phyloP scores from a whole-genome alignment of 2,329 filamentous ascomycete genomes.

The Stagonosporopsis rhizophila region DNA sequence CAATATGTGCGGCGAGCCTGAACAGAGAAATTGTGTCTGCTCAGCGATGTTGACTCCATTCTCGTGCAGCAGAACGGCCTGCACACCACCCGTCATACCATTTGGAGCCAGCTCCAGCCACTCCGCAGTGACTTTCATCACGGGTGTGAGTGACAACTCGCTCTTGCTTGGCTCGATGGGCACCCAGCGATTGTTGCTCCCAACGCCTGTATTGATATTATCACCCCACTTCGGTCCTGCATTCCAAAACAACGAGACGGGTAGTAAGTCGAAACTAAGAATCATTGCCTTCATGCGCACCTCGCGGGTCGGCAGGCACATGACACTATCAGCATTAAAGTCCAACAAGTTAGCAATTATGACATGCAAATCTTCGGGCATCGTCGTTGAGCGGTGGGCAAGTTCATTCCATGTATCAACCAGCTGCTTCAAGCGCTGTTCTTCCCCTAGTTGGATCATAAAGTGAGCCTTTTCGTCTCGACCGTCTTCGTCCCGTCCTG shows the following conservation, averaged over 20 bases:
- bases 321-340: slow-evolving; percentile 14
- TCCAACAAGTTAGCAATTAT: slow-evolving; percentile 17
- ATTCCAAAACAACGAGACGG: slow-evolving; percentile 14
- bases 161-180: slow-evolving; percentile 11
- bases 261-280: slow-evolving; percentile 7
- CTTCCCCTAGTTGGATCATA: slow-evolving; percentile 1
- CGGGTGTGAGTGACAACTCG: slow-evolving; percentile 3
- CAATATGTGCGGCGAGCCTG: neutral
- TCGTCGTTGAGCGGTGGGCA: slow-evolving; percentile 16
- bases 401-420: slow-evolving; percentile 15
- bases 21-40: neutral
- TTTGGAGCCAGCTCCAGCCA: neutral
- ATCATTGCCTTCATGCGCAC: slow-evolving; percentile 12
- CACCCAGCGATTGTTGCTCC: slow-evolving; percentile 1
- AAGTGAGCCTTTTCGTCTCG: slow-evolving; percentile 4
- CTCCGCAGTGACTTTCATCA: slow-evolving; percentile 1
- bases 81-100: neutral
- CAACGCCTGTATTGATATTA: neutral
- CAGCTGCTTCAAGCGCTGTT: slow-evolving; percentile 11
- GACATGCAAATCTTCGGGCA: slow-evolving; percentile 14
- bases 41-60: neutral
- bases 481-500: neutral
- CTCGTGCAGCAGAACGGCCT: neutral
- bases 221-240: slow-evolving; percentile 4
- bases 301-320: slow-evolving; percentile 5